Evolutionary conservation across 441 rosid species (phyloP).

Genomic region (Breynia disticha): DNA sequence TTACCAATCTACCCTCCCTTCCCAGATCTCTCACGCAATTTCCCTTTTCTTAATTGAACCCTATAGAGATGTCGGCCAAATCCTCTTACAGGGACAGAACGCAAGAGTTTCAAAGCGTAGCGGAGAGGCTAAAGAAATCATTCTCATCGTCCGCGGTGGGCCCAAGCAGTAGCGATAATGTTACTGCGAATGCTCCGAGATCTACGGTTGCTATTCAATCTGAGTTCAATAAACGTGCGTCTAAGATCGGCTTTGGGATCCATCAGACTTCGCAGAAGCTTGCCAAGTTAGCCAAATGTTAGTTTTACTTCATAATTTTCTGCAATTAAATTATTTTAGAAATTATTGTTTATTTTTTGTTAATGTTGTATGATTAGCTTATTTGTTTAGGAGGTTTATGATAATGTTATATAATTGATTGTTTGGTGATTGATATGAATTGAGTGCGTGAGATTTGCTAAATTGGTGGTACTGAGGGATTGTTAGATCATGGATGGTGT

Average conservation of each 20-base stretch:
- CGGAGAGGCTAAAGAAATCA: slow-evolving; percentile 30
- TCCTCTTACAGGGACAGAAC: slow-evolving; percentile 28
- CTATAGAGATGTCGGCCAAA: slow-evolving; percentile 7
- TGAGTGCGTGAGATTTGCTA: too few species aligned
- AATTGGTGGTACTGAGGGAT: too few species aligned
- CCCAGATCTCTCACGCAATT: slow-evolving; percentile 5
- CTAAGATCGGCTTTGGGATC: slow-evolving; percentile 29
- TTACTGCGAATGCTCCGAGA: slow-evolving; percentile 11
- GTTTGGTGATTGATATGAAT: too few species aligned
- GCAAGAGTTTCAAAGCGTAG: slow-evolving; percentile 27
- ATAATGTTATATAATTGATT: too few species aligned
- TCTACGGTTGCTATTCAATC: slow-evolving; percentile 27
- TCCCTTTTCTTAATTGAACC: background rate
- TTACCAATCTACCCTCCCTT: background rate
- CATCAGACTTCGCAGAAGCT: slow-evolving; percentile 32
- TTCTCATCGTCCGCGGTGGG: slow-evolving; percentile 11
- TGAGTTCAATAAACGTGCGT: slow-evolving; percentile 27
- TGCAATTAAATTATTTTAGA: too few species aligned
- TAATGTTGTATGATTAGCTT: too few species aligned
- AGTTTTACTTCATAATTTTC: slow-evolving; percentile 6
- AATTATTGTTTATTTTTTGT: too few species aligned
- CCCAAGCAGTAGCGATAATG: slow-evolving; percentile 7
- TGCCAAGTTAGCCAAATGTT: slow-evolving; percentile 27
- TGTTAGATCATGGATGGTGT: too few species aligned
- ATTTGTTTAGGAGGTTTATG: too few species aligned